Evolutionary conservation across 805 yeast genomes (phyloP), one percentile per base, ranked within the genome.

Genomic region (Yarrowia bubula): DNA sequence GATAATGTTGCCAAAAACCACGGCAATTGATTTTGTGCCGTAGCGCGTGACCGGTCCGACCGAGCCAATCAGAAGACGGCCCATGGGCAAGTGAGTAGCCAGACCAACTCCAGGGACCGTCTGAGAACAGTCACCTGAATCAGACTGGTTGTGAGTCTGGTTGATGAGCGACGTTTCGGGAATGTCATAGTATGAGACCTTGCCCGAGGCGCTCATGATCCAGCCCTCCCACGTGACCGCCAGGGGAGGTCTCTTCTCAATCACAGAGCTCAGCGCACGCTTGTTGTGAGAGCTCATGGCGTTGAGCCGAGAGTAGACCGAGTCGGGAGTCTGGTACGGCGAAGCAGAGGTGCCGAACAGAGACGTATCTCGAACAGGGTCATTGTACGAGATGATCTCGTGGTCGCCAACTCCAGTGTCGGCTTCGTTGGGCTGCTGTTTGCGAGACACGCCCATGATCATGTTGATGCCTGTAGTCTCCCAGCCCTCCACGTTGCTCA

Each of bases 1-100:
- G 81, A 90, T 82, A 15, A 83, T 74, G 69, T 87, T 87, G 35
- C 95, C 96, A 73, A 89, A 87, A 31, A 86, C 86, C 31, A 88
- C 86, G 42, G 89, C 86, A 18, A 89, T 84, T 0, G 95, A 83
- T 70, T 90, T 89, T 71, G 84, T 90, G 0, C 96, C 96, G 72
- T 87, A 89, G 70, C 84, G 85, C 35, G 80, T 80, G 38, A 87
- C 83, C 13, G 88, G 87, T 1, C 86, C 88, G 57, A 88, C 77
- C 28, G 80, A 78, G 65, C 85, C 83, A 14, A 84, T 81, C 43
- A 86, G 71, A 50, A 86, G 74, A 37, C 72, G 68, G 17, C 51
- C 64, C 50, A 55, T 39, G 28, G 62, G 48, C 47, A 42, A 32
- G 17, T 63, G 64, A 1, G 47, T 31, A n/a, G 58, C 65, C 37